Conservation (phyloP, 192 early-diverging fungal genomes). For the Thoreauomyces humboldtii region DNA sequence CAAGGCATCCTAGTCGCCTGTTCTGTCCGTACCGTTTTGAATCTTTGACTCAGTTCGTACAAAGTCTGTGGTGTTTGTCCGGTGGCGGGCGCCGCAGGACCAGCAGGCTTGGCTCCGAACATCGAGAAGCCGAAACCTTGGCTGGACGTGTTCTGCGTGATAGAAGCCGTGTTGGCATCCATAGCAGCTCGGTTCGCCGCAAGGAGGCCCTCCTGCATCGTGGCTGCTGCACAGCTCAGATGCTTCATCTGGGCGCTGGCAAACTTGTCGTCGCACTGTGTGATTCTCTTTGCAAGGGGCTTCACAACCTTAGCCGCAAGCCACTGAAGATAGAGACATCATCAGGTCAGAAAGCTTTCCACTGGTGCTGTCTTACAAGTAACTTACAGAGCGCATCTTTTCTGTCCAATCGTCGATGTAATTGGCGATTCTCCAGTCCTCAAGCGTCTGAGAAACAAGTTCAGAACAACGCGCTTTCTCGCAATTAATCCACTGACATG, state of each 20-base stretch:
- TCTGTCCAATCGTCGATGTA: constrained; percentile 39
- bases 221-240: constrained; percentile 19
- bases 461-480: no score
- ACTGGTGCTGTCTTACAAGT: neutral
- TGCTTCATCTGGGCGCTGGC: constrained; percentile 4
- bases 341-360: neutral
- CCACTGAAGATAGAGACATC: constrained; percentile 17
- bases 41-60: constrained; percentile 31
- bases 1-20: neutral
- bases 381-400: constrained; percentile 28
- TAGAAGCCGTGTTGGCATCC: constrained; percentile 11
- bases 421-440: constrained; percentile 27
- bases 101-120: neutral
- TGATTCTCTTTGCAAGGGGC: constrained; percentile 26
- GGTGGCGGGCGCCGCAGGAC: neutral
- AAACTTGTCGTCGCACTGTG: constrained; percentile 8
- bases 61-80: constrained; percentile 10
- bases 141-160: neutral
- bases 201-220: constrained; percentile 22
- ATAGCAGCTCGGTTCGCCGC: constrained; percentile 22
- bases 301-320: constrained; percentile 22
- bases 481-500: no score
- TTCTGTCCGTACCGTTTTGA: constrained; percentile 5
- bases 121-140: neutral
- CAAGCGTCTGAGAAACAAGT: constrained; percentile 12